Base-by-base conservation (phyloP, 371 early-diverging fungal genomes). In the Mucor lusitanicus region DNA sequence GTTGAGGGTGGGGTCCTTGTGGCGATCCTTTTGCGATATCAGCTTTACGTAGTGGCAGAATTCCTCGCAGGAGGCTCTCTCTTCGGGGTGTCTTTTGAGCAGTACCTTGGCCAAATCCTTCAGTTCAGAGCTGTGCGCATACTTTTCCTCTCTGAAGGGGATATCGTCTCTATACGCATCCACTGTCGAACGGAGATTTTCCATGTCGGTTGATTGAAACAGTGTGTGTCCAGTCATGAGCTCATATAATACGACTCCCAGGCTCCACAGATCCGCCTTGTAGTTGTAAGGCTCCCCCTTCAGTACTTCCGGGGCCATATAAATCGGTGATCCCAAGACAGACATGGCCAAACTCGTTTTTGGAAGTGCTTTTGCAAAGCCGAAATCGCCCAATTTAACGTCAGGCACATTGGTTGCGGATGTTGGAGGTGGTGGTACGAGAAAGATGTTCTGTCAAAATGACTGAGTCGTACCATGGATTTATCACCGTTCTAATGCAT, bases 221-320 rank as follows among this genome's bases (percentile, higher is more conserved):
- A 97, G 93, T 12, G 95, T 94, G 27, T 87, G 83, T 3, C 98
- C 96, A 4, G 91, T 84, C 61, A 92, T 78, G 88, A 97, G 91
- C 74, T 98, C 99, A 74, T 93, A 97, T 1, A 95, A 69, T 1
- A 98, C 93, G 3, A 94, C 92, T 2, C 99, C 99, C 6, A 98
- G 85, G 59, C 94, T 94, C 99, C 99, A 98, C 30, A 98, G 73
- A 76, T 98, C 99, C 0, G 95, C 96, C 68, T 91, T 92, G 19
- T 95, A 94, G 54, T 94, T 94, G 70, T 97, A 97, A 35, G 87
- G 90, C 73, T 94, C 91, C 54, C 92, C 91, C 17, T 89, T 87
- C 25, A 97, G 77, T n/a, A 97, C 95, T 74, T 97, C 97, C 11
- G 97, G 97, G 0, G 95, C 97, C 97, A 97, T 97, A 73, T 97